Conservation (phyloP, 2,329 filamentous ascomycete genomes). For the Sporothrix brasiliensis region DNA sequence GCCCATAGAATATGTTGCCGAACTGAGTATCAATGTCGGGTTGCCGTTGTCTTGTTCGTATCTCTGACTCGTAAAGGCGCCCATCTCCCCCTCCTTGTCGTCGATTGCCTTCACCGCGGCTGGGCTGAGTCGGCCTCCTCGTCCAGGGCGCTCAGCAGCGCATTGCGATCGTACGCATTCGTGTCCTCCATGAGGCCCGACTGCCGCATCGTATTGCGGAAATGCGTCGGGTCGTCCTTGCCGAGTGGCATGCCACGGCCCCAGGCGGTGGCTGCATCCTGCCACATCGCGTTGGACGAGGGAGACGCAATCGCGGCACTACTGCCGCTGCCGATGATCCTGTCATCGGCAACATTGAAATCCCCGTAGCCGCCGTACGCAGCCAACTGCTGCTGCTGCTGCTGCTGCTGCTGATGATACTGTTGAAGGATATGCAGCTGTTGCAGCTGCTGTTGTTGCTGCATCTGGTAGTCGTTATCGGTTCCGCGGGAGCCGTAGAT, state of each 20-base stretch:
- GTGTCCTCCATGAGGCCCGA: slow-evolving; percentile 36
- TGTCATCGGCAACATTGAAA: not conserved
- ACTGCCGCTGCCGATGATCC: not conserved
- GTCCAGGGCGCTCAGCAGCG: slow-evolving; percentile 36
- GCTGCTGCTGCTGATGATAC: slow-evolving; percentile 1
- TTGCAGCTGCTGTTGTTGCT: slow-evolving; percentile 24
- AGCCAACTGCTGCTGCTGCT: slow-evolving; percentile 9
- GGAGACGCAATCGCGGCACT: not conserved
- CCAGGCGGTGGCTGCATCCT: slow-evolving; percentile 37
- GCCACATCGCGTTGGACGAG: slow-evolving; percentile 30
- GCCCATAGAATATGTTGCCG: not conserved
- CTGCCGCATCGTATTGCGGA: slow-evolving; percentile 36
- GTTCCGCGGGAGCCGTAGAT: slow-evolving; percentile 6
- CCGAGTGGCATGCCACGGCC: slow-evolving; percentile 33
- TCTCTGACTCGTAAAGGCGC: not conserved
- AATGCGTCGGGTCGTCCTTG: slow-evolving; percentile 38
- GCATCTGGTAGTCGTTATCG: not conserved
- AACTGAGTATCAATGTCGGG: not conserved
- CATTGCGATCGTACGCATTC: slow-evolving; percentile 36
- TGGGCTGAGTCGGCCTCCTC: slow-evolving; percentile 9
- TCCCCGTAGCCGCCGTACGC: slow-evolving; percentile 16
- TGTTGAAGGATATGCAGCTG: slow-evolving; percentile 12
- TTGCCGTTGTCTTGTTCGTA: not conserved
- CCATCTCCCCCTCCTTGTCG: not conserved
- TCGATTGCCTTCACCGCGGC: slow-evolving; percentile 19